phyloP scores from a whole-genome alignment of 2,329 filamentous ascomycete genomes.

The Pseudogymnoascus destructans region DNA sequence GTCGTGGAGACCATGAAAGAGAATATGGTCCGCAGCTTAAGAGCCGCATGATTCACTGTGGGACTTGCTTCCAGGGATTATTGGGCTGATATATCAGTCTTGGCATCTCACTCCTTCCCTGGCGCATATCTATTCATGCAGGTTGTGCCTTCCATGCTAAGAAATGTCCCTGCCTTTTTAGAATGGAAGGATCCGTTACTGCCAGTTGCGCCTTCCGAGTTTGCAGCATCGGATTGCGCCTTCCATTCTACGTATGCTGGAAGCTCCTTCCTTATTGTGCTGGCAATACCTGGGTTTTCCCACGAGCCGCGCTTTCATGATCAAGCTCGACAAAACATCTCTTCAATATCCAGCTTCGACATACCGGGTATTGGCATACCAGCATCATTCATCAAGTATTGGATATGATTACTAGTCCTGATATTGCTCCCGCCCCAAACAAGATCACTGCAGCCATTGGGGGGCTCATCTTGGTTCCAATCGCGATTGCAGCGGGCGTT shows the following conservation, averaged over 20 bases:
- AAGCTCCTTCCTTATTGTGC: background rate
- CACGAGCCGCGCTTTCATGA: background rate
- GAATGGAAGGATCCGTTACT: background rate
- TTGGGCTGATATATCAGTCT: background rate
- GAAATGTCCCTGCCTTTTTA: background rate
- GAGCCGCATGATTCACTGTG: conserved; percentile 27
- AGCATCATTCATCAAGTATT: conserved; percentile 15
- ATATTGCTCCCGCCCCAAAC: conserved; percentile 19
- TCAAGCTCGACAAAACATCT: background rate
- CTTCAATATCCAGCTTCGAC: background rate
- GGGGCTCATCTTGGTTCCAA: conserved; percentile 34
- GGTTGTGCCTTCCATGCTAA: background rate
- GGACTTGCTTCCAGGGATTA: background rate
- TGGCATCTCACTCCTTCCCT: background rate
- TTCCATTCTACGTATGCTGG: background rate
- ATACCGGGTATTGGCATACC: conserved; percentile 5
- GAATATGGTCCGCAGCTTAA: conserved; percentile 36
- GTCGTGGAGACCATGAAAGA: conserved; percentile 46
- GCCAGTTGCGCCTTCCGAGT: background rate
- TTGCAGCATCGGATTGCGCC: background rate
- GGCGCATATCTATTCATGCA: background rate
- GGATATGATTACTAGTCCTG: conserved; percentile 24
- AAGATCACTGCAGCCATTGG: conserved; percentile 30
- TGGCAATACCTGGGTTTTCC: background rate
- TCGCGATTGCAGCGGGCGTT: conserved; percentile 28